Evolutionary conservation across 176 grass and related monocot species (phyloP).

Genomic region (Hyparrhenia diplandra): DNA sequence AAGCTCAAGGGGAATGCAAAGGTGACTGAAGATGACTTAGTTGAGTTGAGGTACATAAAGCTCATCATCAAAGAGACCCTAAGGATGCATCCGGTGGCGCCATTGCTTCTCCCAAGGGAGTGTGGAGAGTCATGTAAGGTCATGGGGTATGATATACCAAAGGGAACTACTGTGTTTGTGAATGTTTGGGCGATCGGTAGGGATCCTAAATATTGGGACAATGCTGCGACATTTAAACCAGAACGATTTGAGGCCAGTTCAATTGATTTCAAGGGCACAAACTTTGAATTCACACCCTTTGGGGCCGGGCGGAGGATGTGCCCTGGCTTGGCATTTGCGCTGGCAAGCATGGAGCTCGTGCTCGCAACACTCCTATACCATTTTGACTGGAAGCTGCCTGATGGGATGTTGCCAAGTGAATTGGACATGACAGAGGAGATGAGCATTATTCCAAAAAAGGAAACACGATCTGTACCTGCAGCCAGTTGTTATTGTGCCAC

Average conservation of each 20-base stretch:
- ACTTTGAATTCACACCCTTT: constrained; percentile 21
- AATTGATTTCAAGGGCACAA: background rate
- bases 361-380: background rate
- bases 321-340: background rate
- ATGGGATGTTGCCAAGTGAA: background rate
- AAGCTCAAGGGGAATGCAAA: background rate
- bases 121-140: background rate
- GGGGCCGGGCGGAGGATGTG: constrained; percentile 22
- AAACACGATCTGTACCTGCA: background rate
- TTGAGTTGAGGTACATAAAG: background rate
- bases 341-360: background rate
- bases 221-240: too few species aligned
- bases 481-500: background rate
- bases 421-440: constrained; percentile 6
- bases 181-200: constrained; percentile 22
- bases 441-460: background rate
- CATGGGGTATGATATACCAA: constrained; percentile 2
- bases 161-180: background rate
- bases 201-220: background rate
- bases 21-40: background rate
- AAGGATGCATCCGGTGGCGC: background rate
- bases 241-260: background rate
- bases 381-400: constrained; percentile 22
- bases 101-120: constrained; percentile 12
- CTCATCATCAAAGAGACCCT: constrained; percentile 31